Evolutionary conservation across 331 rosid genomes (phyloP), one percentile per base, ranked within the genome.

Genomic region (Malus hybrid): DNA sequence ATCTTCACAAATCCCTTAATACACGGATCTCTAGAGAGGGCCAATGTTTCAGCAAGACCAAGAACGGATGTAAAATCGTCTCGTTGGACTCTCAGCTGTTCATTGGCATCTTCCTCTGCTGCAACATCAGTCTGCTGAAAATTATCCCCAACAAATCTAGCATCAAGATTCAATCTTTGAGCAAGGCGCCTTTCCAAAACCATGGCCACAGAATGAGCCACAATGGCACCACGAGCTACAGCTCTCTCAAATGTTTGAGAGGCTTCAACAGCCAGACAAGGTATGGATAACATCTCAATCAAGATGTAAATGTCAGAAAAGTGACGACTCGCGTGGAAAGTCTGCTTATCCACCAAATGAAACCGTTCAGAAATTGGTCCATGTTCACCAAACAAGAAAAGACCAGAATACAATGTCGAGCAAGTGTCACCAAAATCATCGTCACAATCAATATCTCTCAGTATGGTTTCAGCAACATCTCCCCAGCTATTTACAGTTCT

Each of bases 401-500:
- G 79, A 73, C 88, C 93, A 78, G 85, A 77, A 29, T 86, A 87
- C 70, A 84, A 60, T 73, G 87, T 81, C 59, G 93, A 80, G 86
- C 88, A 81, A 75, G 73, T 86, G 74, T 90, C 97, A 66, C 88
- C 93, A 78, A 84, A 88, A 83, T 87, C 97, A 73, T 90, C 96
- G 52, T 92, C 97, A 80, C 93, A 85, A 80, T 95, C 96, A 74
- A 95, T 89, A 79, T 95, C 99, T 86, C 96, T 84, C 27, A 95
- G 96, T 69, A 95, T 82, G 71, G 96, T 85, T 86, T 95, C 99
- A 75, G 99, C 96, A 86, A 90, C 99, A 86, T 90, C 97, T 68
- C 97, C 97, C 98, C 99, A 92, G 84, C 97, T 92, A 88, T 92
- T 92, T 80, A 92, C 86, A 78, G 93, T 95, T 81, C 85, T 92